Percentiles rank a stretch among this genome's conserved stretches.
Conservation (phyloP, 2,329 filamentous ascomycete species). For the Trichoderma arundinaceum region DNA sequence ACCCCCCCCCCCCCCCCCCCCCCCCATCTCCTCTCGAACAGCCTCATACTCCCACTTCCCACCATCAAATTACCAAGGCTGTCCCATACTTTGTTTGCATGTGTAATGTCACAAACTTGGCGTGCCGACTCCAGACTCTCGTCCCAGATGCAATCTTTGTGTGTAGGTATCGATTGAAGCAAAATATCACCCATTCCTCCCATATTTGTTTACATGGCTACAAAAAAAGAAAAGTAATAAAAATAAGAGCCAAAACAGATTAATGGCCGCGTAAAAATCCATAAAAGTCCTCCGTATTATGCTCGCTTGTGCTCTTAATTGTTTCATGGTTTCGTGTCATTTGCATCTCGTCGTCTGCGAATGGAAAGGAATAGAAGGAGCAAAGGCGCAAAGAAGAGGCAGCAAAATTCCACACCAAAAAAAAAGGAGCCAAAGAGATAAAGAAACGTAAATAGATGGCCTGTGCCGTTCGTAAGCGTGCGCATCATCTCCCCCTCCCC, state of each 20-base stretch:
- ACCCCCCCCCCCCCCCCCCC: no score
- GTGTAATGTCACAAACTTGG: slow-evolving; percentile 11
- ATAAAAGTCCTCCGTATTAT: background rate
- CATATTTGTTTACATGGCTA: background rate
- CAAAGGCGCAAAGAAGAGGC: background rate
- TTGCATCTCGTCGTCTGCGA: slow-evolving; percentile 1
- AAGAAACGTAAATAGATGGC: background rate
- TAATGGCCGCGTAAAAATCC: slow-evolving; percentile 6
- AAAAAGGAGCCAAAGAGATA: background rate
- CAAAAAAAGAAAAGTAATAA: background rate
- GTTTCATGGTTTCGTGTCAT: background rate
- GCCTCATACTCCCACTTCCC: background rate
- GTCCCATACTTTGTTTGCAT: background rate
- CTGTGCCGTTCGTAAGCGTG: background rate
- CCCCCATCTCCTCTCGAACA: background rate
- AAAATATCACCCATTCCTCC: slow-evolving; percentile 12
- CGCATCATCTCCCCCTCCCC: background rate
- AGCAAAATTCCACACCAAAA: background rate
- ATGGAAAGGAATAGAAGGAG: background rate
- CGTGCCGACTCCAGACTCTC: slow-evolving; percentile 22
- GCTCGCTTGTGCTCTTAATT: slow-evolving; percentile 1
- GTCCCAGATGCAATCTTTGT: slow-evolving; percentile 28
- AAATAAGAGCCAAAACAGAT: background rate
- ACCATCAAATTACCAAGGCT: slow-evolving; percentile 1
- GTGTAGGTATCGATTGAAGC: slow-evolving; percentile 24